Base-by-base conservation (phyloP, 176 grass and related monocot species). In the Themeda triandra region DNA sequence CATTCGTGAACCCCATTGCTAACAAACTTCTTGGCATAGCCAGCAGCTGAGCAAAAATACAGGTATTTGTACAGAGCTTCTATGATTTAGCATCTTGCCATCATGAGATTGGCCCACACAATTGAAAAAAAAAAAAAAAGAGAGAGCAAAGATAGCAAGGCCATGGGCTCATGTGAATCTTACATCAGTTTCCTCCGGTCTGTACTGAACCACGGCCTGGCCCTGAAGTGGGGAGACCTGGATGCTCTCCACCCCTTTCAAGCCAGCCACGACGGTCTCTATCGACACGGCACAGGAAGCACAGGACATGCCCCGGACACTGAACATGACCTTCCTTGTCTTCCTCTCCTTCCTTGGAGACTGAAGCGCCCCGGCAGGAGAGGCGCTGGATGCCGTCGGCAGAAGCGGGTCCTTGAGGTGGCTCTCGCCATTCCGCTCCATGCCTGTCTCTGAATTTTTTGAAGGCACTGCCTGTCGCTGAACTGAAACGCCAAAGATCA, bases 221-320 rank as follows among this genome's bases (percentile, higher is more conserved):
- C 93, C 93, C 83, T 96, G 96, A 65, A 99, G 84, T 8, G 76
- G 70, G 5, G 90, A 89, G 25, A 99, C 93, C 13, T 89, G 93
- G 70, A 94, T 78, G 89, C 88, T 94, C 87, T 99, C 93, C 10
- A 99, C 86, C 24, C 96, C 96, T 72, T 91, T 83, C 77, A 99
- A 87, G 36, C 75, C 78, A 0, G 89, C 88, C 40, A 99, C 88
- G 25, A 91, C 89, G 0, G 96, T 89, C 84, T 99, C 93, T 64
- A 96, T 99, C 39, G 83, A 90, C 44, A 60, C 84, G 18, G 89
- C 83, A 71, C 96, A 94, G 40, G 96, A 99, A 23, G 93, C 89
- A 12, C 93, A 99, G 1, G 91, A 89, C 12, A 99, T 96, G 23
- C 91, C 96, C 18, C 87, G 76, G 37, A 99, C 85, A 71, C 64